Evolutionary conservation across 768 basidiomycete genomes (phyloP).

Genomic region (Lentinula lateritia): DNA sequence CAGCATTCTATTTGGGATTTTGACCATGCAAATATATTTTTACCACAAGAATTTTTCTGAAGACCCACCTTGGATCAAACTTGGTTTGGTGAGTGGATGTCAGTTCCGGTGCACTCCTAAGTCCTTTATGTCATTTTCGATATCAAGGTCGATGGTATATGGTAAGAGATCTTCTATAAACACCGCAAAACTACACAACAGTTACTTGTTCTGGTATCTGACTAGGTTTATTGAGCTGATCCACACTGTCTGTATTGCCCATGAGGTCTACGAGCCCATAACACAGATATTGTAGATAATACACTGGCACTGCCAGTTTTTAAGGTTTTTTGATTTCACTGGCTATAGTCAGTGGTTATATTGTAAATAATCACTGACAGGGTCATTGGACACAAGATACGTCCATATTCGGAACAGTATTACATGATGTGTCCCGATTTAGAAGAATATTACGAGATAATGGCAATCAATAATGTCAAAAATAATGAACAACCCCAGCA

Average conservation of each 20-base stretch:
- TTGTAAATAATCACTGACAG: no score
- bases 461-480: no score
- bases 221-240: neutral
- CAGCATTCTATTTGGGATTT: slow-evolving; percentile 10
- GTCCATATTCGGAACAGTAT: no score
- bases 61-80: slow-evolving; percentile 3
- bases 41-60: slow-evolving; percentile 10
- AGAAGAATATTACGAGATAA: no score
- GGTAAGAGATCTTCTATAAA: neutral
- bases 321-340: no score
- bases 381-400: no score
- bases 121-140: neutral
- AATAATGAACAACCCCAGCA: no score
- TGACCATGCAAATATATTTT: slow-evolving; percentile 9
- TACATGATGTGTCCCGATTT: no score
- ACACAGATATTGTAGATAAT: no score
- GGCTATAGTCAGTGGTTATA: no score
- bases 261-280: neutral
- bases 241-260: neutral
- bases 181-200: neutral
- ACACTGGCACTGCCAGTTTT: no score
- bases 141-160: neutral
- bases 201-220: neutral
- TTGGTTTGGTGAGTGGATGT: neutral
- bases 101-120: neutral